Evolutionary conservation across 169 alveolate genomes (phyloP).

Genomic region (Plasmodium coatneyi): DNA sequence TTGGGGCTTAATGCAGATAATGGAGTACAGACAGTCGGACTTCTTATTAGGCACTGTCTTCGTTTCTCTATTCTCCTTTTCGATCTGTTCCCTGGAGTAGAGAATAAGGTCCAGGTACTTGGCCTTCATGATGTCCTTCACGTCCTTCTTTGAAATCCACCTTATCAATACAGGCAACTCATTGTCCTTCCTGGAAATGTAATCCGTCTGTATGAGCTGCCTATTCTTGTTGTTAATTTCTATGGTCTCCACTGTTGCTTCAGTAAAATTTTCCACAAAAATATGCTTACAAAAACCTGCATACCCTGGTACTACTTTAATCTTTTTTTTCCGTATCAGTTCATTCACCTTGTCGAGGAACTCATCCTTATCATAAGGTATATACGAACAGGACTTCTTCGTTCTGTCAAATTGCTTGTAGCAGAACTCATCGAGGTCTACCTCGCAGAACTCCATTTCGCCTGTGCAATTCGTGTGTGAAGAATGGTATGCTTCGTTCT

Average conservation of each 20-base stretch:
- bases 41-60: constrained; percentile 49
- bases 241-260: constrained; percentile 88
- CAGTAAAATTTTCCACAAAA: constrained; percentile 95
- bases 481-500: not conserved
- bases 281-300: constrained; percentile 99
- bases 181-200: constrained; percentile 93
- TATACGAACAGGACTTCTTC: constrained; percentile 74
- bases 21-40: constrained; percentile 77
- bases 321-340: constrained; percentile 64
- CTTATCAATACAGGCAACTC: constrained; percentile 98
- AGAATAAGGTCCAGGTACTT: constrained; percentile 94
- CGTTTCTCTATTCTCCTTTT: constrained; percentile 88
- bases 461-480: not conserved
- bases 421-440: constrained; percentile 80
- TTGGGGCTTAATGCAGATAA: constrained; percentile 82
- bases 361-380: constrained; percentile 80
- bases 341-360: constrained; percentile 81
- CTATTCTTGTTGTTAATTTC: constrained; percentile 93
- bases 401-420: constrained; percentile 82
- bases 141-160: constrained; percentile 91
- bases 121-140: constrained; percentile 84
- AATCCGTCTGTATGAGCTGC: constrained; percentile 91
- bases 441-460: constrained; percentile 52
- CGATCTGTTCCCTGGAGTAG: constrained; percentile 95
- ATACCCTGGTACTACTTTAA: constrained; percentile 92